Evolutionary conservation across 2,329 filamentous ascomycete species (phyloP), one percentile per base, ranked within the genome.

Genomic region (Celoporthe dispersa): DNA sequence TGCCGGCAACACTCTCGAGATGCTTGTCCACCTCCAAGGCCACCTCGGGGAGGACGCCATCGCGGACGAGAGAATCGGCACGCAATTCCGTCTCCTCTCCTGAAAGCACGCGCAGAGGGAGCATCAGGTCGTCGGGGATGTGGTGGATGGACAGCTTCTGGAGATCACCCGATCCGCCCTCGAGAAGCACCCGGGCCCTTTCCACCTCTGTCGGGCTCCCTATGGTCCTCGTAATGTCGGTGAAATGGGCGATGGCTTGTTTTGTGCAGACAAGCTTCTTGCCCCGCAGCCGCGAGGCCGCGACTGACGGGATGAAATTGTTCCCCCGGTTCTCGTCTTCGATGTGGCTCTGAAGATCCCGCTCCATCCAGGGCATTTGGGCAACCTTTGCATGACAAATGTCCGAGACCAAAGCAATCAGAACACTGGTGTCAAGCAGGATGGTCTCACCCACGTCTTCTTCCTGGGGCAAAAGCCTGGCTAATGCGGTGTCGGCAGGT

Each of bases 321-420:
- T 92, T 79, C 7, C 90, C 87, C 66, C 89, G 84, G 53, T 86
- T 81, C 44, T 83, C 82, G 77, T 94, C 92, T 41, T 88, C 84
- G 70, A 93, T 87, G 75, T 93, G 90, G 19, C 86, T 84, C 65
- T 86, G 81, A 64, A 93, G 88, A 59, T 88, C 87, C 31, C 80
- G 82, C 73, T 91, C 89, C 74, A 81, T 81, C 76, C 81, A 81
- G 1, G 80, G 75, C 70, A 82, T 77, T 39, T 77, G 73, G 0
- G 74, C 64, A 6, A 84, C 79, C 8, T 73, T 70, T 5, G 76
- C 75, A 76, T 94, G 91, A 1, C 90, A 91, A 35, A 94, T 88
- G 75, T 94, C 92, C 0, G 91, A 93, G 1, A 91, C 87, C 2
- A 94, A 81, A 5, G 91, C 91, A 6, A 94, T 85, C 7, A 94